These are phyloP conservation scores for Haematococcus sp. DNA, from an alignment of 139 green algal genomes.

Conservation along the genomic window DNA sequence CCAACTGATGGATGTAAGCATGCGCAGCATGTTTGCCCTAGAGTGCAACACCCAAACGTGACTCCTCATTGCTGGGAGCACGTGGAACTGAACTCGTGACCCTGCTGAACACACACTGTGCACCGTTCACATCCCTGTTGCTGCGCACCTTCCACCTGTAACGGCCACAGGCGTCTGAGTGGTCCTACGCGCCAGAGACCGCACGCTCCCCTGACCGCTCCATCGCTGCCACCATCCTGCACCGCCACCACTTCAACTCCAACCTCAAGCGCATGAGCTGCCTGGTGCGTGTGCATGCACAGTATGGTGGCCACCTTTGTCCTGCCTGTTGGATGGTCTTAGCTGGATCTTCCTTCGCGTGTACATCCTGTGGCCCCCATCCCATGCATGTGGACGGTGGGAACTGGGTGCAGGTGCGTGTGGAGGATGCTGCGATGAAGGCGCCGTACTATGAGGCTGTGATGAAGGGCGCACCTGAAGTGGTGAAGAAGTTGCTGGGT, in stretches of 20 bases:
- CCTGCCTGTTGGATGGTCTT: background rate
- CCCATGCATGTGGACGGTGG: background rate
- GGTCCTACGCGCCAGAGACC: constrained; percentile 40
- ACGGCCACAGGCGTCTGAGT: constrained; percentile 43
- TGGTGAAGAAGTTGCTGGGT: constrained; percentile 61
- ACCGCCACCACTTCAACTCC: constrained; percentile 89
- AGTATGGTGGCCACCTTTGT: constrained; percentile 10
- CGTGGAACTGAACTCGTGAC: no score
- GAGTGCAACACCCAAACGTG: no score
- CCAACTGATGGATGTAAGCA: no score
- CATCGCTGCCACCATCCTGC: constrained; percentile 57
- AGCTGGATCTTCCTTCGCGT: no score
- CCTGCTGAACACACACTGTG: no score
- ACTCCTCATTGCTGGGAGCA: no score
- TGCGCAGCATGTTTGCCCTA: no score
- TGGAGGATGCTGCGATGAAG: background rate
- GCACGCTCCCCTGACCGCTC: constrained; percentile 33
- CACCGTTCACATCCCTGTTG: no score
- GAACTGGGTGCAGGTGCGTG: constrained; percentile 32
- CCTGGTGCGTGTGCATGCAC: constrained; percentile 63
- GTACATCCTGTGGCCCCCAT: no score
- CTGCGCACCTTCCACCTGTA: background rate
- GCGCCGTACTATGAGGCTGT: constrained; percentile 39
- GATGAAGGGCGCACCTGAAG: constrained; percentile 89
- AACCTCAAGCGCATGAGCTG: constrained; percentile 90